Evolutionary conservation across 164 flowering plant genomes (phyloP).

Genomic region (Vitis cinerea): DNA sequence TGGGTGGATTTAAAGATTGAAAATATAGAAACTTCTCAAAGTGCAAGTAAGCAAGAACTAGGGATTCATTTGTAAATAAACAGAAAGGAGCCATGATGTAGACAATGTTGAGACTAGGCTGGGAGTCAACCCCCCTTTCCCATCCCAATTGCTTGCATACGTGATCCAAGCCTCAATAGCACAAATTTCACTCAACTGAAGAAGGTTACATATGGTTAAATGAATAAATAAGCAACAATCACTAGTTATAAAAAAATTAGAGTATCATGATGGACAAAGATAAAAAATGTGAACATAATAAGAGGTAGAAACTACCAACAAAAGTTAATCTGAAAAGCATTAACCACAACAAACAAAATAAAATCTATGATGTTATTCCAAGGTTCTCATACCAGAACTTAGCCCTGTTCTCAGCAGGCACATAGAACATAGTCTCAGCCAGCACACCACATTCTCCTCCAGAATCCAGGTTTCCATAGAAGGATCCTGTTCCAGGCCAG

Average conservation of each 20-base stretch:
- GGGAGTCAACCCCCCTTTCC: too few species aligned
- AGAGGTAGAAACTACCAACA: background rate
- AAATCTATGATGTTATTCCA: background rate
- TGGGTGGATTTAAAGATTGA: too few species aligned
- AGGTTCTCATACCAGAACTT: conserved; percentile 55
- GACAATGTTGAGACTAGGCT: too few species aligned
- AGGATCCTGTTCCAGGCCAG: conserved; percentile 71
- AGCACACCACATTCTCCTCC: conserved; percentile 86
- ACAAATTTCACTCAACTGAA: background rate
- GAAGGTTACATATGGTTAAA: background rate
- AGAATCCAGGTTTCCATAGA: conserved; percentile 54
- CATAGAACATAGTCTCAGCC: conserved; percentile 59
- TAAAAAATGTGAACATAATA: background rate
- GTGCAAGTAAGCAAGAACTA: too few species aligned
- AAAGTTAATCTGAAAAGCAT: background rate
- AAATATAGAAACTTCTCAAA: too few species aligned
- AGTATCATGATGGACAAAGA: background rate
- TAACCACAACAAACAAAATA: background rate
- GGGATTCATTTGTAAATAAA: too few species aligned
- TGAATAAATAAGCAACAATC: background rate
- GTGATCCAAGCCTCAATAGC: too few species aligned
- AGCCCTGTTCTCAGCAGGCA: conserved; percentile 67
- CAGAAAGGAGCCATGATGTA: too few species aligned
- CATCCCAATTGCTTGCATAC: too few species aligned
- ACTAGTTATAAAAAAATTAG: too few species aligned